Percentiles rank a stretch among this genome's conserved stretches.
These are phyloP conservation scores for Tripterygium wilfordii DNA, from an alignment of 177 flowering plant genomes.

Conservation along the genomic window DNA sequence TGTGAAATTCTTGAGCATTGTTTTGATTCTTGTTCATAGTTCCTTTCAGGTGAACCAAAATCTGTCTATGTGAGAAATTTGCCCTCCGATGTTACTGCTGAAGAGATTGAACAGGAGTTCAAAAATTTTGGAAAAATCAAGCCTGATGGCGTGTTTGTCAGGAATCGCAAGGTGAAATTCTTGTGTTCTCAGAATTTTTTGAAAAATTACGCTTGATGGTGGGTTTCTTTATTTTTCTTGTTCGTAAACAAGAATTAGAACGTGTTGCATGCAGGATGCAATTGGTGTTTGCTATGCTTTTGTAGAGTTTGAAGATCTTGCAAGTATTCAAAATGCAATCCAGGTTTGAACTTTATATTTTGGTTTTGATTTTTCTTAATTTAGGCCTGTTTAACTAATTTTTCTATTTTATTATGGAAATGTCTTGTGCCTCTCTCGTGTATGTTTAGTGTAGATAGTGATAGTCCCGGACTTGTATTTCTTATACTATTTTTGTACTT, in stretches of 20 bases:
- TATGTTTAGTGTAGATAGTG: no score
- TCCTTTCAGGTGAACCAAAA: constrained; percentile 52
- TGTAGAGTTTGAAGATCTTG: constrained; percentile 48
- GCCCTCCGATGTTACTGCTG: constrained; percentile 56
- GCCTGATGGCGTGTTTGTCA: constrained; percentile 74
- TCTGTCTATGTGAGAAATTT: constrained; percentile 92
- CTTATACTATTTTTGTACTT: neutral
- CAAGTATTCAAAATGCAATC: constrained; percentile 39
- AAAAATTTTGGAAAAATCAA: constrained; percentile 69
- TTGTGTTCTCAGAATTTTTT: neutral
- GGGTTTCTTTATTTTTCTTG: neutral
- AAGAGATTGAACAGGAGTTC: constrained; percentile 77
- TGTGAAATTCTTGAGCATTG: neutral
- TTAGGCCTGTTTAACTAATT: neutral
- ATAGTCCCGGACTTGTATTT: constrained; percentile 4
- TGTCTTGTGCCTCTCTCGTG: no score
- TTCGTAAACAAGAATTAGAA: neutral
- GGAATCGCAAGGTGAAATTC: constrained; percentile 56
- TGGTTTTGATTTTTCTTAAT: neutral
- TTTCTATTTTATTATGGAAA: neutral
- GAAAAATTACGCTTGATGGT: no score
- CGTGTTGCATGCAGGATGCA: constrained; percentile 28
- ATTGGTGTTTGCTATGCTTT: constrained; percentile 57
- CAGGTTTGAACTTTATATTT: constrained; percentile 18
- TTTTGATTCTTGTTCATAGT: constrained; percentile 2